phyloP scores from a whole-genome alignment of 352 stramenopile species.

The Peronospora destructor region DNA sequence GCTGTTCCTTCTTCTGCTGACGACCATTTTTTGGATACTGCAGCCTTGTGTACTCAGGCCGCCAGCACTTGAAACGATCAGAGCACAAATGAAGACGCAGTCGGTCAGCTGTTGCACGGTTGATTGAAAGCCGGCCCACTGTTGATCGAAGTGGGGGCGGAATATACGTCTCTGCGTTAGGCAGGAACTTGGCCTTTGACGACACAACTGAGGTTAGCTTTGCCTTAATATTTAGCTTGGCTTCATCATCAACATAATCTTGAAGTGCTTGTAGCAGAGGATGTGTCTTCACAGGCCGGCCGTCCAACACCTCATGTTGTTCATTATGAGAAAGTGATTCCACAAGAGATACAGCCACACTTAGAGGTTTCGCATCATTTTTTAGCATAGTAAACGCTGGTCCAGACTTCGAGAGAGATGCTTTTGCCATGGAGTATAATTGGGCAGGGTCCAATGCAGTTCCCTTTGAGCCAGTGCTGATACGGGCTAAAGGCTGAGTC shows the following conservation, averaged over 20 bases:
- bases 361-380: constrained; percentile 38
- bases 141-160: constrained; percentile 10
- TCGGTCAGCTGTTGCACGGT: constrained; percentile 31
- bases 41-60: constrained; percentile 34
- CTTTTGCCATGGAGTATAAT: constrained; percentile 24
- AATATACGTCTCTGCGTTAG: constrained; percentile 36
- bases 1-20: constrained; percentile 31
- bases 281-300: constrained; percentile 54
- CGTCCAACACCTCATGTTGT: constrained; percentile 58
- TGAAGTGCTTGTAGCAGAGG: constrained; percentile 57
- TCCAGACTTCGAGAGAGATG: constrained; percentile 22
- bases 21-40: constrained; percentile 30
- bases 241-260: constrained; percentile 55
- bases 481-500: neutral
- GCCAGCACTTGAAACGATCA: constrained; percentile 44
- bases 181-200: constrained; percentile 29
- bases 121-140: constrained; percentile 28
- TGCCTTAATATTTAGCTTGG: constrained; percentile 22
- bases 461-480: constrained; percentile 16
- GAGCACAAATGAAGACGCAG: constrained; percentile 32
- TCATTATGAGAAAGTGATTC: constrained; percentile 66
- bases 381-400: constrained; percentile 14
- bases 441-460: constrained; percentile 12
- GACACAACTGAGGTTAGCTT: constrained; percentile 14
- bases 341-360: constrained; percentile 61